Base-by-base conservation (phyloP, 129 eudicot species). In the Helianthus annuus region DNA sequence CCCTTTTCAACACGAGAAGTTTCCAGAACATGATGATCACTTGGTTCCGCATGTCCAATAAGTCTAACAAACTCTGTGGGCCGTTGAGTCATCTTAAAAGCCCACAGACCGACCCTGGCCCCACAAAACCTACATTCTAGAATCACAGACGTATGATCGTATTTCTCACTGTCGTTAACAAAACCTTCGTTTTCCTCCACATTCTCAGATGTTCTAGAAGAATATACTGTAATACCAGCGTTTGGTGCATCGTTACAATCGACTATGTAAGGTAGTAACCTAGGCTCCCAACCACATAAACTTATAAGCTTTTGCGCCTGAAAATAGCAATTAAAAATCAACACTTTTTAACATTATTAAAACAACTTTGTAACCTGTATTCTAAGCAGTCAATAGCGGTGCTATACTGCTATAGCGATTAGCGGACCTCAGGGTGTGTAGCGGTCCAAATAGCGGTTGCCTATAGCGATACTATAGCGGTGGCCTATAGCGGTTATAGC, bases 211-310 rank as follows among this genome's bases (percentile, higher is more conserved):
- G 76, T 11, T 63, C 71, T 70, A 64, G 85, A 80, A 62, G 83
- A 32, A 72, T 76, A 79, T 46, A 84, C 80, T 42, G 70, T 74
- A 38, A 80, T 17, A 40, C 54, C 71, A 57, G 83, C 64, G 60
- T 69, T 81, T 61, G 19, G 24, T 49, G 63, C 62, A 79, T 82
- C 87, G 68, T 79, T 78, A 78, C 83, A 82, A 72, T 86, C 97
- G 68, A 95, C 99, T 24, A 84, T 77, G 70, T 95, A 95, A 58
- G 97, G 97, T 61, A 95, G 74, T 52, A 63, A 71, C 55, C 82
- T 89, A 80, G 91, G 91, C 77, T 90, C 97, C 99, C 99, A 95
- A 39, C 99, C 99, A 86, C 95, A 86, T 65, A 95, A 80, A 80
- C 99, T 91, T 54, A 85, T 79, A 36, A 95, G 73, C 84, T 83